Evolutionary conservation across 106 monocot genomes (phyloP), one percentile per base, ranked within the genome.

Genomic region (Gastrodia elata): DNA sequence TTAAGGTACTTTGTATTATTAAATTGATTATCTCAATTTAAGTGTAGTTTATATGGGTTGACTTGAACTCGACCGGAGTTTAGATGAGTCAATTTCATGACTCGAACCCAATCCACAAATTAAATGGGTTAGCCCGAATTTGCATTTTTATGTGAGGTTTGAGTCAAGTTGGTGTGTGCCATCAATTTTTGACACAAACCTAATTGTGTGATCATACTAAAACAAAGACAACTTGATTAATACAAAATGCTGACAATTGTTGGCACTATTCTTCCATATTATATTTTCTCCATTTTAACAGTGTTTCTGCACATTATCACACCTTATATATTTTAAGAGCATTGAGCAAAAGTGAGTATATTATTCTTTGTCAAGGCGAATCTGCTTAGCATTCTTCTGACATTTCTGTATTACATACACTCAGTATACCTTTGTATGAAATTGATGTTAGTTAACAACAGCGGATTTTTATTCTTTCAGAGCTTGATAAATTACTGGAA

Each of bases 401-500:
- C 49, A 52, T 52, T 52, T 52, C 20, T 52, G 7, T 52, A 22
- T 0, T 24, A 22, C 20, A 52, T 52, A 22, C 52, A 52, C 7
- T n/a, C n/a, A n/a, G n/a, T 52, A 6, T 52, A 22, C 22, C 52
- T 52, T 52, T 52, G 20, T 7, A 22, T 52, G 22, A n/a, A 18
- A n/a, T 52, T n/a, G 22, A n/a, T 46, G 13, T 52, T 52, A 52
- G 52, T 52, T 26, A 61, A 61, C 32, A 3, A 61, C 14, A 28
- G 30, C 8, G 61, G 8, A 28, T 32, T 10, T 28, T 61, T 28
- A 59, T 55, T 22, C 4, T 76, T 77, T 57, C 76, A 93, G 93
- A 98, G 64, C 76, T 98, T 5, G 97, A 98, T 81, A 93, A 89
- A 55, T 73, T 98, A 43, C 75, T 98, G 20, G 97, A 91, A 85